A percentile compares a stretch with the other conserved stretches of the same genome.
These are phyloP conservation scores for Murraya paniculata DNA, from an alignment of 345 rosid genomes.

Conservation along the genomic window DNA sequence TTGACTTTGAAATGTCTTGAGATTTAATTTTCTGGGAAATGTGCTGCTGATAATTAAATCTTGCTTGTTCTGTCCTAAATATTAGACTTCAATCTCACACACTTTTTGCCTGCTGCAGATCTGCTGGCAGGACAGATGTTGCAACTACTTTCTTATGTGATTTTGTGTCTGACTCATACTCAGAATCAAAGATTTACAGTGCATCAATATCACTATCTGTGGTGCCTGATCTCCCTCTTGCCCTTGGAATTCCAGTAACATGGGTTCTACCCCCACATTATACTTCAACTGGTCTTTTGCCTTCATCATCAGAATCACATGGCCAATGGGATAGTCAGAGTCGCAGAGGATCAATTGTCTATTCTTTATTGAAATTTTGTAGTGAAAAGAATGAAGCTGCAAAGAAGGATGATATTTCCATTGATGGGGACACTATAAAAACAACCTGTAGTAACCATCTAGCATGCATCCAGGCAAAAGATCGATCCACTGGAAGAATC, in stretches of 20 bases:
- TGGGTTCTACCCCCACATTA: conserved; percentile 92
- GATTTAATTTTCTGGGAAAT: conserved; percentile 11
- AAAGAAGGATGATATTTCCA: conserved; percentile 45
- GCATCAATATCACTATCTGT: conserved; percentile 59
- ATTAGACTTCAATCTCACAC: conserved; percentile 12
- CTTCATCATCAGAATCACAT: conserved; percentile 47
- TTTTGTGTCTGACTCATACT: conserved; percentile 57
- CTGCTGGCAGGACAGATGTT: conserved; percentile 67
- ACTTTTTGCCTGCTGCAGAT: conserved; percentile 47
- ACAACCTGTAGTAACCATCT: conserved; percentile 62
- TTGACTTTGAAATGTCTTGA: conserved; percentile 7
- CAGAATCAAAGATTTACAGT: conserved; percentile 60
- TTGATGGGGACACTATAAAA: conserved; percentile 65
- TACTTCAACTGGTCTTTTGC: conserved; percentile 65
- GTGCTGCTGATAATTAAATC: conserved; percentile 12
- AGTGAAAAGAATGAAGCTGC: conserved; percentile 46
- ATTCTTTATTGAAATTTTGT: conserved; percentile 62
- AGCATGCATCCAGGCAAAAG: conserved; percentile 90
- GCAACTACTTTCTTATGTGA: conserved; percentile 79
- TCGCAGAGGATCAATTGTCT: conserved; percentile 56
- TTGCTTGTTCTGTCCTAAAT: conserved; percentile 6
- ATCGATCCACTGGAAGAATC: conserved; percentile 66
- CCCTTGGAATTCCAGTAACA: conserved; percentile 79
- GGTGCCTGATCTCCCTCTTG: conserved; percentile 82
- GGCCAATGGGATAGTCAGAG: conserved; percentile 55